Evolutionary conservation across 2,329 filamentous ascomycete species (phyloP).

Genomic region (Calonectria naviculata): DNA sequence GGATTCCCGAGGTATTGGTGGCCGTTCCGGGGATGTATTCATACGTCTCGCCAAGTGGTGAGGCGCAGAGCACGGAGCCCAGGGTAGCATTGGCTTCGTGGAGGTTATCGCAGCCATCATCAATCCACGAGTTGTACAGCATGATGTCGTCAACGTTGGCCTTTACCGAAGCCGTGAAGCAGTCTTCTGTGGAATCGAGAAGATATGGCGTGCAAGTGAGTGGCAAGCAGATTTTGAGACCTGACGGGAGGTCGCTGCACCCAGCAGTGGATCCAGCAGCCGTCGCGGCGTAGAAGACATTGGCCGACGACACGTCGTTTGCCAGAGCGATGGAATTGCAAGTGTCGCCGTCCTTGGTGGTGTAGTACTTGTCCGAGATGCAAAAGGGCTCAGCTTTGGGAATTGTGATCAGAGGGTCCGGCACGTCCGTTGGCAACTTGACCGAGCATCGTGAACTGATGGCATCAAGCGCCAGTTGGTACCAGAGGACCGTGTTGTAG

Average conservation of each 20-base stretch:
- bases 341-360: background rate
- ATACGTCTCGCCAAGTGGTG: background rate
- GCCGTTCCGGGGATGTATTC: background rate
- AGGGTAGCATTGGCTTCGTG: background rate
- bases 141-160: background rate
- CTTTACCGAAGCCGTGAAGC: background rate
- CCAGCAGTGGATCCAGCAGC: background rate
- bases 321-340: background rate
- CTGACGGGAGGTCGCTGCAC: background rate
- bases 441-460: background rate
- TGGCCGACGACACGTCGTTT: background rate
- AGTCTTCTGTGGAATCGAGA: background rate
- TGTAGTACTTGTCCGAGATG: background rate
- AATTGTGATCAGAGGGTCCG: background rate
- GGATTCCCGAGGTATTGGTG: background rate
- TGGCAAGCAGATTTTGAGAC: background rate
- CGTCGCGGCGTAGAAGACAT: background rate
- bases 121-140: background rate
- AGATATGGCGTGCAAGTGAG: background rate
- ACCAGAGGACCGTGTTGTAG: conserved; percentile 15
- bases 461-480: conserved; percentile 11
- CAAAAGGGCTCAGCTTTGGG: background rate
- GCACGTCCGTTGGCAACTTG: background rate
- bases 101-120: background rate
- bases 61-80: background rate